Percentiles rank a stretch among this genome's conserved stretches.
Evolutionary conservation across 2,329 filamentous ascomycete genomes (phyloP).

Genomic region (Fusarium cicatricum): DNA sequence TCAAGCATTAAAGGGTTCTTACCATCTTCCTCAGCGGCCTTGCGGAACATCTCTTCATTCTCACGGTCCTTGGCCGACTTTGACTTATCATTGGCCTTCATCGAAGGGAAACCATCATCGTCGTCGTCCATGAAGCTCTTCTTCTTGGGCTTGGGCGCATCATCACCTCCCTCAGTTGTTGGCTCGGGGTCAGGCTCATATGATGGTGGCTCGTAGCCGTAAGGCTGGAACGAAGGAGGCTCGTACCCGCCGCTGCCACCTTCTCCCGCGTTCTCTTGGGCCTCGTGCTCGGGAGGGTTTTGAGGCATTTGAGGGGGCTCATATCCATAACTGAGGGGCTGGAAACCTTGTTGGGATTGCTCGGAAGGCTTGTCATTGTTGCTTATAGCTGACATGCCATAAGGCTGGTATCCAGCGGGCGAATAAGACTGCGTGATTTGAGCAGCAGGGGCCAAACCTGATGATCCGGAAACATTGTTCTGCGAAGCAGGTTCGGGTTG

Average conservation of each 20-base stretch:
- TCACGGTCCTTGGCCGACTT: constrained; percentile 77
- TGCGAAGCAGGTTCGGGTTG: constrained; percentile 15
- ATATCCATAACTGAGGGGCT: constrained; percentile 60
- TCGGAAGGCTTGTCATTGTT: constrained; percentile 22
- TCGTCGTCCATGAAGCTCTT: constrained; percentile 86
- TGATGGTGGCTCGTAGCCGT: constrained; percentile 65
- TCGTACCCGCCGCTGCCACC: constrained; percentile 61
- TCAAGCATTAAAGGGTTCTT: constrained; percentile 43
- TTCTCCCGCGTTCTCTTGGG: constrained; percentile 36
- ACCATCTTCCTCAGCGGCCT: constrained; percentile 81
- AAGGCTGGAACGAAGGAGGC: constrained; percentile 68
- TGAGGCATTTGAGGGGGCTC: constrained; percentile 54
- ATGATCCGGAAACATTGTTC: constrained; percentile 5
- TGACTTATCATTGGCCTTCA: constrained; percentile 62
- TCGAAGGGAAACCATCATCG: constrained; percentile 71
- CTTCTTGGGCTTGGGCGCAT: constrained; percentile 70
- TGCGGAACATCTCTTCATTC: constrained; percentile 85
- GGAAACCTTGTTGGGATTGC: constrained; percentile 48
- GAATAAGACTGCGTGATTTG: constrained; percentile 37
- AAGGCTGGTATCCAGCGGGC: constrained; percentile 42
- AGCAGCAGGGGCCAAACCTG: constrained; percentile 37
- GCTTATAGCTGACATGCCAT: constrained; percentile 37
- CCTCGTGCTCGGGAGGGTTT: constrained; percentile 27
- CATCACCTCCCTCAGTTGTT: constrained; percentile 53
- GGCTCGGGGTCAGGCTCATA: constrained; percentile 60